A percentile compares a stretch with the other conserved stretches of the same genome.
phyloP scores from a whole-genome alignment of 768 basidiomycete species.

The Wakefieldia striispora region DNA sequence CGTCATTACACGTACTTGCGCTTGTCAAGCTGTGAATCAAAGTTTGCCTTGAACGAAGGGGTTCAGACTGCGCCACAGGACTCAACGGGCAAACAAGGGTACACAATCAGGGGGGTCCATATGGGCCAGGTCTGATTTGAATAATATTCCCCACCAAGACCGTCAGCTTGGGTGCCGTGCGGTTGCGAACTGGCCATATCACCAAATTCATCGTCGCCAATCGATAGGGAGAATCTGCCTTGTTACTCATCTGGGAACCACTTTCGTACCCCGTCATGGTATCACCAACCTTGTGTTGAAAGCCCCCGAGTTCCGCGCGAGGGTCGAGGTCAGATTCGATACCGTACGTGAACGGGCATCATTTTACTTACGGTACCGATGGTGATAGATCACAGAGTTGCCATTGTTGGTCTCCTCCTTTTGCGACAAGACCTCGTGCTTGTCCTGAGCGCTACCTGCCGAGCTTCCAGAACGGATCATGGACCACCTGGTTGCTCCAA shows the following conservation, averaged over 20 bases:
- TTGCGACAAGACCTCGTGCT: conserved; percentile 21
- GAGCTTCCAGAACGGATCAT: conserved; percentile 26
- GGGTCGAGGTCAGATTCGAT: conserved; percentile 20
- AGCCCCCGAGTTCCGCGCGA: conserved; percentile 23
- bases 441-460: conserved; percentile 18
- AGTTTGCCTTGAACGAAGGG: conserved; percentile 19
- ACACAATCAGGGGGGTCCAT: conserved; percentile 14
- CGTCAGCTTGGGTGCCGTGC: not conserved
- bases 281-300: conserved; percentile 10
- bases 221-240: conserved; percentile 5
- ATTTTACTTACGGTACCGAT: conserved; percentile 32
- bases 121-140: not conserved
- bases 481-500: conserved; percentile 14
- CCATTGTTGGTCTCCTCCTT: conserved; percentile 19
- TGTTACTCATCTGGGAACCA: not conserved
- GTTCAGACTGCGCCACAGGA: conserved; percentile 18
- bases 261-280: not conserved
- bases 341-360: conserved; percentile 25
- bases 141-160: not conserved
- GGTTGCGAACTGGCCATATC: not conserved
- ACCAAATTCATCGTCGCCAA: not conserved
- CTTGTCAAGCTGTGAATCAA: conserved; percentile 16
- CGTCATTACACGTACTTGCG: conserved; percentile 40
- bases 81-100: conserved; percentile 25
- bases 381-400: conserved; percentile 23